phyloP scores from a whole-genome alignment of 169 alveolate species.

The Babesia gibsoni region DNA sequence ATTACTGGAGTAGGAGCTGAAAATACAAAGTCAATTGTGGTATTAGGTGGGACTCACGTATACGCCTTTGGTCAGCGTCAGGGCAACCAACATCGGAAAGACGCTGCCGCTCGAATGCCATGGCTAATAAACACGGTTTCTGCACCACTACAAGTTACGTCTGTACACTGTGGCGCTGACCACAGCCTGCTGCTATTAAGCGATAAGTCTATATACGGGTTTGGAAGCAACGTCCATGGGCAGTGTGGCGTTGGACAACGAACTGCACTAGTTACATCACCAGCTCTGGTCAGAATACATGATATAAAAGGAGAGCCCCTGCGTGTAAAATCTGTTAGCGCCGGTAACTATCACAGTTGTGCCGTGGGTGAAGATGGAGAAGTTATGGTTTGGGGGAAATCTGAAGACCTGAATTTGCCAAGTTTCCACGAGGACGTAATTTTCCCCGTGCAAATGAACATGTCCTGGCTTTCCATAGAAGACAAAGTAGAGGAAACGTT shows the following conservation, averaged over 20 bases:
- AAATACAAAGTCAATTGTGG: slow-evolving; percentile 16
- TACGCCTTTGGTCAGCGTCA: slow-evolving; percentile 40
- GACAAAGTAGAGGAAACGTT: slow-evolving; percentile 4
- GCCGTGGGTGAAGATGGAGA: slow-evolving; percentile 21
- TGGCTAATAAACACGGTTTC: slow-evolving; percentile 14
- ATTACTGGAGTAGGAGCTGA: slow-evolving; percentile 24
- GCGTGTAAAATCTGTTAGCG: slow-evolving; percentile 22
- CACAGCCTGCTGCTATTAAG: slow-evolving; percentile 50
- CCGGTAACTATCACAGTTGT: slow-evolving; percentile 41
- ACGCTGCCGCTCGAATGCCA: neutral
- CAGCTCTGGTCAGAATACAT: slow-evolving; percentile 50
- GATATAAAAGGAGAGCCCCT: neutral
- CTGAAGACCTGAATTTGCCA: slow-evolving; percentile 35
- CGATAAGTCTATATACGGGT: slow-evolving; percentile 47
- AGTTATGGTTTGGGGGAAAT: slow-evolving; percentile 57
- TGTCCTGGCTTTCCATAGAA: neutral
- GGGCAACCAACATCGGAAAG: slow-evolving; percentile 3
- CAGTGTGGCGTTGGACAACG: slow-evolving; percentile 46
- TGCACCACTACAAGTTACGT: slow-evolving; percentile 15
- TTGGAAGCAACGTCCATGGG: slow-evolving; percentile 57
- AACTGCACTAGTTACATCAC: neutral
- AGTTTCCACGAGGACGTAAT: neutral
- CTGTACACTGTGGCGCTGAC: slow-evolving; percentile 40
- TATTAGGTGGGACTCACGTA: slow-evolving; percentile 22
- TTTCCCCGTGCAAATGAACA: slow-evolving; percentile 4